A percentile compares a stretch with the other conserved stretches of the same genome.
Evolutionary conservation across 2,329 filamentous ascomycete genomes (phyloP).

Genomic region (Exophiala xenobiotica): DNA sequence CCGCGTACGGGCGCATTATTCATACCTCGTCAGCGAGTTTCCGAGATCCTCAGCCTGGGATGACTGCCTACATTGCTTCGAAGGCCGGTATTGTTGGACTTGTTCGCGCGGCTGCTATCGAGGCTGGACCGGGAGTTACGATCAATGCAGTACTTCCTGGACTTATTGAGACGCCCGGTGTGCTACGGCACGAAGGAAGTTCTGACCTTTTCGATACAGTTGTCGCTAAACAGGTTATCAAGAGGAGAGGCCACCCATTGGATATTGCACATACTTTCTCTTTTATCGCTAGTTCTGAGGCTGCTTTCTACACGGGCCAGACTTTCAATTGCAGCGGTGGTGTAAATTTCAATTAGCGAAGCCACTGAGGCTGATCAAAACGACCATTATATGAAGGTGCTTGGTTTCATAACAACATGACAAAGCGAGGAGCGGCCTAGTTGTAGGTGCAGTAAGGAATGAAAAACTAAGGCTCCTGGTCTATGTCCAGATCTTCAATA

Average conservation of each 20-base stretch:
- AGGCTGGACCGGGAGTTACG: constrained; percentile 41
- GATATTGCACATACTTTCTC: constrained; percentile 50
- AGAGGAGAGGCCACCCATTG: constrained; percentile 29
- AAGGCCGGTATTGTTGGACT: constrained; percentile 44
- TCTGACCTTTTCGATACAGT: constrained; percentile 33
- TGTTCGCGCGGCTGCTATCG: constrained; percentile 40
- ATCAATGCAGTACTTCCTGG: constrained; percentile 55
- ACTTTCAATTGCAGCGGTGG: constrained; percentile 38
- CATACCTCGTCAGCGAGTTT: constrained; percentile 45
- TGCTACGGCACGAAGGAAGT: constrained; percentile 45
- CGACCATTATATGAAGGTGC: too few relatives aligned
- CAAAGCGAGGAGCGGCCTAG: too few relatives aligned
- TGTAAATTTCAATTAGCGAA: constrained; percentile 2
- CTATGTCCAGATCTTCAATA: too few relatives aligned
- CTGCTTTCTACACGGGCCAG: constrained; percentile 48
- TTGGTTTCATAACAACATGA: too few relatives aligned
- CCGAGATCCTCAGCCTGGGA: constrained; percentile 37
- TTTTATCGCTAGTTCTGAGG: constrained; percentile 50
- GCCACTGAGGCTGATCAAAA: too few relatives aligned
- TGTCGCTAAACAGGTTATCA: constrained; percentile 6
- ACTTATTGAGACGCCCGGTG: constrained; percentile 49
- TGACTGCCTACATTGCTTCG: constrained; percentile 40
- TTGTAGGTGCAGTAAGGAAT: too few relatives aligned
- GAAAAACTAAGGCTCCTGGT: too few relatives aligned
- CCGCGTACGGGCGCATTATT: constrained; percentile 39